phyloP scores from a whole-genome alignment of 176 grass and related monocot species.

The Canna indica region DNA sequence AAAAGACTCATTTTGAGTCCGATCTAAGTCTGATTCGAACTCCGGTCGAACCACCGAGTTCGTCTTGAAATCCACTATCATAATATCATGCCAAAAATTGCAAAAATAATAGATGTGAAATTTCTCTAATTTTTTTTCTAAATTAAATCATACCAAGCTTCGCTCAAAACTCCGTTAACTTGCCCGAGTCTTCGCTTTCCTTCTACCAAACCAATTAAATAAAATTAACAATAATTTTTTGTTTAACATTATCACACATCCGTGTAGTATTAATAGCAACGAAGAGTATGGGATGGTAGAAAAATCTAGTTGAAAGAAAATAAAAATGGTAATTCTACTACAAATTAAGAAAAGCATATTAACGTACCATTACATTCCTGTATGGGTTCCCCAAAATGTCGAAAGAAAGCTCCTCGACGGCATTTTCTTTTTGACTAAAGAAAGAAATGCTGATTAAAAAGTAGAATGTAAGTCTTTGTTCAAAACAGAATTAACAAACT shows the following conservation, averaged over 20 bases:
- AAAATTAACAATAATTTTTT: too few relatives aligned
- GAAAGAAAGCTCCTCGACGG: constrained; percentile 68
- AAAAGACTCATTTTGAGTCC: too few relatives aligned
- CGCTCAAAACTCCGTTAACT: too few relatives aligned
- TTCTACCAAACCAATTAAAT: too few relatives aligned
- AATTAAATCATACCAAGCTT: too few relatives aligned
- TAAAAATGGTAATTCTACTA: not conserved
- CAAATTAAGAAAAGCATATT: not conserved
- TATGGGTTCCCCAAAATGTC: constrained; percentile 70
- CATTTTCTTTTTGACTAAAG: constrained; percentile 68
- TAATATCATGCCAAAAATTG: too few relatives aligned
- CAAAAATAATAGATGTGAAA: too few relatives aligned
- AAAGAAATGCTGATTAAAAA: constrained; percentile 22
- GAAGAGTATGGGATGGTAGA: not conserved
- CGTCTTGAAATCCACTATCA: too few relatives aligned
- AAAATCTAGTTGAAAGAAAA: constrained; percentile 15
- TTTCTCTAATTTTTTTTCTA: too few relatives aligned
- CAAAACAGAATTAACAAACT: not conserved
- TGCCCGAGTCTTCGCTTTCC: too few relatives aligned
- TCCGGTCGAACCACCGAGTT: too few relatives aligned
- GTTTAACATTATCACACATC: constrained; percentile 51
- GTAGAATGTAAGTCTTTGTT: not conserved
- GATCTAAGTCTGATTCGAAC: too few relatives aligned
- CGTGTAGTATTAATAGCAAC: constrained; percentile 22
- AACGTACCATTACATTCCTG: constrained; percentile 77